Evolutionary conservation across 2,329 filamentous ascomycete species (phyloP), one percentile per base, ranked within the genome.

Genomic region (Plenodomus biglobosus): DNA sequence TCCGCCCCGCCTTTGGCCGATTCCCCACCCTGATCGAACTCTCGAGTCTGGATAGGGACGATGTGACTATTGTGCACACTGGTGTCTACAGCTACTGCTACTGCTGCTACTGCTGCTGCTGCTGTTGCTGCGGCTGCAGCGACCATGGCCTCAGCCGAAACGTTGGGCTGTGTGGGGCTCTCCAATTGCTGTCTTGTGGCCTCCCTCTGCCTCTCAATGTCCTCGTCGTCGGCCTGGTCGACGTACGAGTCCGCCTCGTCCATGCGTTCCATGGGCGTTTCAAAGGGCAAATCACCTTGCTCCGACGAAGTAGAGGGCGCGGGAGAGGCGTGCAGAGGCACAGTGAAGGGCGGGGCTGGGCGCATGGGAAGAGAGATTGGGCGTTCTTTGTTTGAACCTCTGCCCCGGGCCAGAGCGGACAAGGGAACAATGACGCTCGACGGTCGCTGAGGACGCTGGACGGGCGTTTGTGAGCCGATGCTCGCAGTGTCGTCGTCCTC

Each of bases 401-500:
- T 58, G 42, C 55, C 60, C 24, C 61, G 52, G 2, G 40, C 48
- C 7, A 64, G 61, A 2, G 44, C 55, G 15, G 61, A 53, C 7
- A 64, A 54, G 18, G 65, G 58, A 56, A 67, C 44, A 17, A 71
- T 58, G 51, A 62, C 62, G 40, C 70, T 70, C 15, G 55, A 52
- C 2, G 68, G 66, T 10, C 69, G 60, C 40, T 56, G 55, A 1
- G 55, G 49, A 8, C 53, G 60, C 18, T 56, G 46, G 1, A 69
- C 54, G 1, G 68, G 62, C 3, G 66, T 69, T 38, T 66, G 50
- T 8, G 44, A 55, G 22, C 59, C 59, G 19, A 52, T 55, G 36
- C 52, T 59, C 32, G 69, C 63, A 2, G 46, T 52, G 16, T 75
- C 76, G 5, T 76, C 76, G 5, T 76, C 76, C 42, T 87, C 86